Evolutionary conservation across 2,329 filamentous ascomycete species (phyloP), one percentile per base, ranked within the genome.

Genomic region (Ilyonectria sp.): DNA sequence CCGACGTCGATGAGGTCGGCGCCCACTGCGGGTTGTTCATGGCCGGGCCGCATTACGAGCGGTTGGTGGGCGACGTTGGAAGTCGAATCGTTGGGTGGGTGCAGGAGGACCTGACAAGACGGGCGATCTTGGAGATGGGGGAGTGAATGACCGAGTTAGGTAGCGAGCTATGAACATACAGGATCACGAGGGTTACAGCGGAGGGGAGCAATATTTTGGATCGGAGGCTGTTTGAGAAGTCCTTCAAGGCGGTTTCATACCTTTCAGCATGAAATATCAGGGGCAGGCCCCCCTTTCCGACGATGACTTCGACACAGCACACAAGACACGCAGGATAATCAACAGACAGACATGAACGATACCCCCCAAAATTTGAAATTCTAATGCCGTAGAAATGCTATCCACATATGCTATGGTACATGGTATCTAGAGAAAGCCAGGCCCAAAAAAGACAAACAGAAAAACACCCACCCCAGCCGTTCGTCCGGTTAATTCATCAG

Each of bases 21-120:
- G 95, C 94, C 10, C 94, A 97, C 78, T 95, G 93, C 69, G 91
- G 92, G 0, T 82, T 97, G 58, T 97, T 97, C 82, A 89, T 93
- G 50, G 82, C 90, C 13, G 91, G 92, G 7, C 86, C 90, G 67
- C 91, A 93, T 64, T 95, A 96, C 76, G 92, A 94, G 74, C 82
- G 82, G 69, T 82, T 95, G n/a, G 90, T 95, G n/a, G 91, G 91
- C 0, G 92, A 95, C 78, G 91, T 94, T 3, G 91, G 89, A 3
- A 85, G 85, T 33, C 83, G 89, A 65, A 88, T 96, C 64, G 85
- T 90, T 69, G 83, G 84, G 19, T 96, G 93, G 93, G 88, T 94
- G 4, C 82, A 87, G 31, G 91, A 92, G 54, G 90, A 91, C 73
- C 76, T 85, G 71, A 83, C 82, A 4, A 83, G 82, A 74, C 80